phyloP scores from a whole-genome alignment of 768 basidiomycete species.

The Russula olivacea region DNA sequence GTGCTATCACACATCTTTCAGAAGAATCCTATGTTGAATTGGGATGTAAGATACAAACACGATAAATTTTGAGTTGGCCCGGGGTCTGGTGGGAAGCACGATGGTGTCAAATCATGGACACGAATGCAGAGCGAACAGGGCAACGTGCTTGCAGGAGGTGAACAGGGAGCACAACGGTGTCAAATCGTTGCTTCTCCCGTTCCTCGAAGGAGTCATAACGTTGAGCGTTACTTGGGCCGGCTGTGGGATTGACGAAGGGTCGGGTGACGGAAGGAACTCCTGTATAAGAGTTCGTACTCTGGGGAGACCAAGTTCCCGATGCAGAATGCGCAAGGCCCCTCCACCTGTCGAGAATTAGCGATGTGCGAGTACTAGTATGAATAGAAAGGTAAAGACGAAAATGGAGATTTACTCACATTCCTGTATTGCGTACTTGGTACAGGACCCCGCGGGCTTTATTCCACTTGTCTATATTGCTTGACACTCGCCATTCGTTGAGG shows the following conservation, averaged over 20 bases:
- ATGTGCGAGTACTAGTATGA: not conserved
- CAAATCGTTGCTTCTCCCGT: too few relatives aligned
- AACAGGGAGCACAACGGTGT: too few relatives aligned
- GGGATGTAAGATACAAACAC: too few relatives aligned
- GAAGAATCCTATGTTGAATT: too few relatives aligned
- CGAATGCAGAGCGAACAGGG: too few relatives aligned
- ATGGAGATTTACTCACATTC: slow-evolving; percentile 50
- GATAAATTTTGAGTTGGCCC: too few relatives aligned
- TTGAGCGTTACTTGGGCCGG: slow-evolving; percentile 35
- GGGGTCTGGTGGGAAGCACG: too few relatives aligned
- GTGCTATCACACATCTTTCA: too few relatives aligned
- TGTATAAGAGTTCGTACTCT: slow-evolving; percentile 2
- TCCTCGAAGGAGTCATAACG: slow-evolving; percentile 44
- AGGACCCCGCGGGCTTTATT: slow-evolving; percentile 61
- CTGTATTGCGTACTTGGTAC: slow-evolving; percentile 56
- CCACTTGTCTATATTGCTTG: slow-evolving; percentile 59
- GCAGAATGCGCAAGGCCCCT: slow-evolving; percentile 15
- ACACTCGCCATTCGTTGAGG: slow-evolving; percentile 55
- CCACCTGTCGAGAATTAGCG: slow-evolving; percentile 7
- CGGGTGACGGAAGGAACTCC: slow-evolving; percentile 3
- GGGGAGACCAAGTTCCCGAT: not conserved
- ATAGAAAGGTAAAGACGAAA: slow-evolving; percentile 1
- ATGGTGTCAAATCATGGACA: too few relatives aligned
- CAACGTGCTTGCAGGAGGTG: too few relatives aligned
- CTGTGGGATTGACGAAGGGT: slow-evolving; percentile 23